Base-by-base conservation (phyloP, 306 rosid genomes). In the Adenanthera pavonina region DNA sequence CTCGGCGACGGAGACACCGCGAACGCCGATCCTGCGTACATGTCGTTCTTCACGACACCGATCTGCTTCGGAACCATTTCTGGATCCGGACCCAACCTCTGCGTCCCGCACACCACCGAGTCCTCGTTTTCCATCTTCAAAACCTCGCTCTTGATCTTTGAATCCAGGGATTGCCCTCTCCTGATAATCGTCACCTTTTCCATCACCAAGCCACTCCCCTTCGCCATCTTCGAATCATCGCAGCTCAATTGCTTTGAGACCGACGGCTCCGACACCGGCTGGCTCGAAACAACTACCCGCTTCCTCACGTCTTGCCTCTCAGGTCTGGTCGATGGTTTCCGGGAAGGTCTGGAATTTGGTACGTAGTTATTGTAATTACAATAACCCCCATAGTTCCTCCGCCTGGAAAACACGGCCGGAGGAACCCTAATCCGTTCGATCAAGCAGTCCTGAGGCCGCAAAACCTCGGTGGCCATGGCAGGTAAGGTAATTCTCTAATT, bases 1-100 rank as follows among this genome's bases (percentile, higher is more conserved):
- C 93, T 93, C 38, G 97, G 99, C 41, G 89, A 85, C 71, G 98
- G 99, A 3, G 97, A 95, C 84, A 89, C 30, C 62, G 93, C 81
- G 43, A 88, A 93, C 51, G 96, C 96, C 3, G 98, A 92, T 49
- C 99, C 99, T 33, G 99, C 99, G 88, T 95, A 95, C 38, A 92
- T 33, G 33, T 87, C 90, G 34, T 67, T 7, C 65, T 59, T 85
- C 19, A 53, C 67, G 6, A 89, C 78, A 40, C 88, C 85, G 54
- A 78, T 82, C 85, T 88, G 88, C 34, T 80, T 90, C 46, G 85
- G 82, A 2, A 91, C 83, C 87, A 69, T 82, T 3, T 84, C 77
- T 20, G 94, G 89, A 53, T 83, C 89, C 62, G 94, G 95, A 2
- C 90, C 90, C 53, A 92, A 48, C 69, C 94, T 84, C 83, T 89